Evolutionary conservation across 2,329 filamentous ascomycete genomes (phyloP).

Genomic region (Ophiobolus disseminans): DNA sequence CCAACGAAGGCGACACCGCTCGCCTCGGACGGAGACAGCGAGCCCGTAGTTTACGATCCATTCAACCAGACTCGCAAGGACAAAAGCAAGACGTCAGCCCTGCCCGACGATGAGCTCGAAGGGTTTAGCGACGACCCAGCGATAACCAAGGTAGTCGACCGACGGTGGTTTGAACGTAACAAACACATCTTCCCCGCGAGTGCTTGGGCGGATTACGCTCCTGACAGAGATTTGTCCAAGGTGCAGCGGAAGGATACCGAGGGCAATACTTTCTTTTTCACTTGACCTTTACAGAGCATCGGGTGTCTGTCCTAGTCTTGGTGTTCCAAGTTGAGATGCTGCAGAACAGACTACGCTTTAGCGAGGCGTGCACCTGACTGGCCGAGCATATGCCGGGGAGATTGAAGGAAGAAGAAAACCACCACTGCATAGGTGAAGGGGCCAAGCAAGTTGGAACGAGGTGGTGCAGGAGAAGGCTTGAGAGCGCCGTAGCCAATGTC

Average conservation of each 20-base stretch:
- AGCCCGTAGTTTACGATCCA: constrained; percentile 49
- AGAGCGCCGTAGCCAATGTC: constrained; percentile 16
- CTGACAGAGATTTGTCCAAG: constrained; percentile 81
- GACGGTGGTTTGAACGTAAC: constrained; percentile 95
- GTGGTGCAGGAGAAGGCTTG: constrained; percentile 4
- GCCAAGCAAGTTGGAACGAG: too few relatives aligned
- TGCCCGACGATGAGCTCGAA: constrained; percentile 65
- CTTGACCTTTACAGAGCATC: too few relatives aligned
- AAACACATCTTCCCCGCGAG: constrained; percentile 98
- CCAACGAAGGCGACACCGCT: constrained; percentile 52
- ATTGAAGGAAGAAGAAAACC: too few relatives aligned
- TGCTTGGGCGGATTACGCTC: constrained; percentile 93
- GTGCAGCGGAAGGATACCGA: constrained; percentile 82
- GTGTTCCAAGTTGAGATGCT: background rate
- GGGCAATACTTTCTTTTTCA: constrained; percentile 89
- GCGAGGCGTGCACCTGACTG: too few relatives aligned
- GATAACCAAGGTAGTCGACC: constrained; percentile 91
- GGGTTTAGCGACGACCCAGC: constrained; percentile 79
- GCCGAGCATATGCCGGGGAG: too few relatives aligned
- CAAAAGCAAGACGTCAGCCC: constrained; percentile 41
- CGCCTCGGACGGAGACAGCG: constrained; percentile 21
- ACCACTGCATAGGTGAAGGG: background rate
- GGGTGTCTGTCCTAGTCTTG: too few relatives aligned
- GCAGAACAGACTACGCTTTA: too few relatives aligned
- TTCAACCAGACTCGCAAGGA: constrained; percentile 47